Base-by-base conservation (phyloP, 1,284 basidiomycete genomes). In the Cryptococcus amylolentus region DNA sequence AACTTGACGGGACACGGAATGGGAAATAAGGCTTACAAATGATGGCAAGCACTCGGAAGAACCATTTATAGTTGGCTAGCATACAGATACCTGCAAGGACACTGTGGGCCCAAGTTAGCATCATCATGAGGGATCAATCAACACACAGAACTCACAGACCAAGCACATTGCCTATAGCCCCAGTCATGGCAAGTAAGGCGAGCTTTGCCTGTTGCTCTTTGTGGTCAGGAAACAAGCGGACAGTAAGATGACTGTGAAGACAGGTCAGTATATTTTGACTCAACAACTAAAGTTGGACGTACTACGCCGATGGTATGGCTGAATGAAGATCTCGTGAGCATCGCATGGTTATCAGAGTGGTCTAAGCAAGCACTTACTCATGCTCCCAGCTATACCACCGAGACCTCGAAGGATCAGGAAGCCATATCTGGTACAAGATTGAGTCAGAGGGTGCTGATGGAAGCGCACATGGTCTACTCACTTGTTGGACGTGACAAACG, bases 331-430 rank as follows among this genome's bases (percentile, higher is more conserved):
- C 49, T 37, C 8, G 3, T 20, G 14, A 26, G 18, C 18, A 18
- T 20, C 13, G 18, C 18, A 18, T 20, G 16, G 42, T 5, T 12
- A 44, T 14, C 5, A 39, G 12, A 23, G 9, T n/a, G 35, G 28
- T 9, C 6, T 23, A 38, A 45, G 23, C 23, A 6, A 1, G 40
- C 39, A 51, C 56, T 51, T 20, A 58, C 58, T 72, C 62, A 70
- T 60, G 2, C 69, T 56, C 1, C 74, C 75, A 4, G 56, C 56
- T 35, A 76, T 64, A 37, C 74, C 75, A 26, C 70, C 68, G 8
- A 77, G 51, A 14, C 71, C 74, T 55, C 75, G 64, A 1, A 77
- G 58, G 52, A 76, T 67, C 6, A 76, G 58, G 64, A 76, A 77
- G 18, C 68, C 75, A 54, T 71, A 72, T 52, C 57, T 59, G 39